Evolutionary conservation across 768 basidiomycete species (phyloP).

Genomic region (Solioccasus polychromus): DNA sequence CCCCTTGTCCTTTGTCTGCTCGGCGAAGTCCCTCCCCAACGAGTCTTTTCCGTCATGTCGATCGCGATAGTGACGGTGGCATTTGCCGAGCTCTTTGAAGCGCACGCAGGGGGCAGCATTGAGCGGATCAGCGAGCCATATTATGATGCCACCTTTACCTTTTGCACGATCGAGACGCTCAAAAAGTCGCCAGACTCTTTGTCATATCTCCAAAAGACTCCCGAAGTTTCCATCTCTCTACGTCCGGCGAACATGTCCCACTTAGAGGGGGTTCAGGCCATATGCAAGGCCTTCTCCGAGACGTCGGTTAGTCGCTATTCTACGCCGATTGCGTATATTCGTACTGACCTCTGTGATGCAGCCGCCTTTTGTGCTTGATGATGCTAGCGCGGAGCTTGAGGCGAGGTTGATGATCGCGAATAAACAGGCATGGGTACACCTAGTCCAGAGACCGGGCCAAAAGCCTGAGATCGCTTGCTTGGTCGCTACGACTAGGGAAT

Average conservation of each 20-base stretch:
- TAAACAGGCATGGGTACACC: constrained; percentile 58
- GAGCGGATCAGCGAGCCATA: constrained; percentile 43
- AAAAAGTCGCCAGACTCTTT: constrained; percentile 1
- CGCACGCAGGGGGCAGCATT: constrained; percentile 13
- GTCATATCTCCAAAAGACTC: background rate
- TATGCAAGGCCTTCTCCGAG: constrained; percentile 56
- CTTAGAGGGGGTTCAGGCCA: constrained; percentile 32
- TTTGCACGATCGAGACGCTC: constrained; percentile 48
- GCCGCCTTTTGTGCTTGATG: constrained; percentile 55
- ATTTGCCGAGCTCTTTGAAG: constrained; percentile 50
- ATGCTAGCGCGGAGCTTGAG: constrained; percentile 44
- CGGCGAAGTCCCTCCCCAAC: constrained; percentile 30
- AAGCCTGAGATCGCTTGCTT: constrained; percentile 55
- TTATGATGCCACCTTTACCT: constrained; percentile 59
- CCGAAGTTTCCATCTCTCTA: constrained; percentile 25
- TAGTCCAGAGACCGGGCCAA: constrained; percentile 27
- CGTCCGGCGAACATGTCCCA: constrained; percentile 35
- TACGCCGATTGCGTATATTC: background rate
- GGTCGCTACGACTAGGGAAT: constrained; percentile 66
- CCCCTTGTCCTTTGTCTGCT: constrained; percentile 1
- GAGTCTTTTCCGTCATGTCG: constrained; percentile 69
- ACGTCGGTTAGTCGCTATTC: constrained; percentile 49
- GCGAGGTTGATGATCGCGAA: constrained; percentile 47
- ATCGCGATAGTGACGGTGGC: constrained; percentile 40
- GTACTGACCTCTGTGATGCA: constrained; percentile 17